Conservation (phyloP, 2,329 filamentous ascomycete species). For the Pezizomycotina sp. region DNA sequence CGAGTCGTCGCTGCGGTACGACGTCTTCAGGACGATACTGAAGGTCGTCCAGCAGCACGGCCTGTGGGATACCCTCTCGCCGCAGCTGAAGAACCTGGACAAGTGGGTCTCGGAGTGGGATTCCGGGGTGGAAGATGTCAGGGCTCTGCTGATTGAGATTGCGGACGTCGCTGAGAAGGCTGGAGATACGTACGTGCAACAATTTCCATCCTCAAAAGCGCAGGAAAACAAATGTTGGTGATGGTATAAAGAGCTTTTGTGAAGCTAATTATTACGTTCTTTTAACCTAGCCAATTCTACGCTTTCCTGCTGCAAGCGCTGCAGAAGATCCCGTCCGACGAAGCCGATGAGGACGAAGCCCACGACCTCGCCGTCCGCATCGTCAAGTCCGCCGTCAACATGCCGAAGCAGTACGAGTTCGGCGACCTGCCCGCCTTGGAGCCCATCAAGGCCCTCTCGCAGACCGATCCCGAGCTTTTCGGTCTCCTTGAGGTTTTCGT, state of each 20-base stretch:
- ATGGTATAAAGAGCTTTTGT: slow-evolving; percentile 47
- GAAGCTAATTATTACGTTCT: slow-evolving; percentile 23
- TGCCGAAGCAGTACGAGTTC: slow-evolving; percentile 54
- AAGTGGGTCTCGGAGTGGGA: slow-evolving; percentile 73
- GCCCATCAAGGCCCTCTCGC: slow-evolving; percentile 69
- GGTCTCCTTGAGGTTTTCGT: slow-evolving; percentile 92
- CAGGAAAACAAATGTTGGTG: slow-evolving; percentile 50
- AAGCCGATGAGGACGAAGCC: slow-evolving; percentile 38
- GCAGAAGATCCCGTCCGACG: slow-evolving; percentile 51
- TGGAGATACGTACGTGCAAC: slow-evolving; percentile 51
- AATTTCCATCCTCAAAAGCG: slow-evolving; percentile 22
- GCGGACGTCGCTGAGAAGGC: slow-evolving; percentile 64
- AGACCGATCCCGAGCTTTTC: slow-evolving; percentile 69
- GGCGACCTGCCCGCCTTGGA: slow-evolving; percentile 53
- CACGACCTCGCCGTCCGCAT: slow-evolving; percentile 45
- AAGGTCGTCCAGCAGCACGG: slow-evolving; percentile 59
- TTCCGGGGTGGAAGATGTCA: slow-evolving; percentile 61
- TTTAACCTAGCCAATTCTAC: slow-evolving; percentile 33
- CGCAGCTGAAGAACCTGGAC: slow-evolving; percentile 68
- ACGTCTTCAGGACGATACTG: slow-evolving; percentile 79
- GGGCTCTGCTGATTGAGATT: slow-evolving; percentile 69
- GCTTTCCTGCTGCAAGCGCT: slow-evolving; percentile 61
- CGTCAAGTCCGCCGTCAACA: slow-evolving; percentile 49
- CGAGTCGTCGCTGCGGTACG: slow-evolving; percentile 63
- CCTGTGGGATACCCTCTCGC: slow-evolving; percentile 68